Percentiles rank a stretch among this genome's conserved stretches.
These are phyloP conservation scores for Mucor lusitanicus DNA, from an alignment of 371 early-diverging fungal genomes.

Conservation along the genomic window DNA sequence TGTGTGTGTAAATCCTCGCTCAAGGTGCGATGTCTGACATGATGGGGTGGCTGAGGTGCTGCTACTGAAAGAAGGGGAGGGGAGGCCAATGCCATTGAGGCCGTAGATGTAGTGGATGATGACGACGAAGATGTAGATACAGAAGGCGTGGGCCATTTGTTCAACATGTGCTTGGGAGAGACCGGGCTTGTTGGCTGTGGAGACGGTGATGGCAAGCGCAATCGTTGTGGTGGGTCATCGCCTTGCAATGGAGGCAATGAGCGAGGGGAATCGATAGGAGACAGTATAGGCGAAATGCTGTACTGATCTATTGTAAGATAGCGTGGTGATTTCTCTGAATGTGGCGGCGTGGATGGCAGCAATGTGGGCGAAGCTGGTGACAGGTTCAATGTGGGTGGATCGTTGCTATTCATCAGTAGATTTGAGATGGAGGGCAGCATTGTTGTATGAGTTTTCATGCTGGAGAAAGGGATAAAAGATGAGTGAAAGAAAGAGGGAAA, in stretches of 20 bases:
- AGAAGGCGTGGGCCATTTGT: background rate
- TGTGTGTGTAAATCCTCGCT: background rate
- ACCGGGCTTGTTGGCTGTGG: constrained; percentile 19
- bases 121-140: constrained; percentile 1
- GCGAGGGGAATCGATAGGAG: constrained; percentile 13
- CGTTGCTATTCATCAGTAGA: constrained; percentile 19
- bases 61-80: background rate
- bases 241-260: constrained; percentile 26
- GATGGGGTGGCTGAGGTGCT: background rate
- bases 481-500: constrained; percentile 13
- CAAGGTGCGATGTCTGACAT: background rate
- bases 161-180: background rate
- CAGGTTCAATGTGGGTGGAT: constrained; percentile 1
- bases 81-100: background rate
- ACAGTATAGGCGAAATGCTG: constrained; percentile 14
- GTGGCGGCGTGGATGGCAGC: constrained; percentile 1
- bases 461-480: constrained; percentile 3
- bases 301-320: background rate
- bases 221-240: constrained; percentile 26
- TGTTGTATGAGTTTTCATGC: background rate
- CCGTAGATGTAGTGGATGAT: constrained; percentile 5
- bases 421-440: constrained; percentile 38
- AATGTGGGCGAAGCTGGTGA: constrained; percentile 8
- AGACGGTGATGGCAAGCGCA: constrained; percentile 12
- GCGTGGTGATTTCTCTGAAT: constrained; percentile 4